Conservation (phyloP, 257 asterid species). For the Prunella vulgaris region DNA sequence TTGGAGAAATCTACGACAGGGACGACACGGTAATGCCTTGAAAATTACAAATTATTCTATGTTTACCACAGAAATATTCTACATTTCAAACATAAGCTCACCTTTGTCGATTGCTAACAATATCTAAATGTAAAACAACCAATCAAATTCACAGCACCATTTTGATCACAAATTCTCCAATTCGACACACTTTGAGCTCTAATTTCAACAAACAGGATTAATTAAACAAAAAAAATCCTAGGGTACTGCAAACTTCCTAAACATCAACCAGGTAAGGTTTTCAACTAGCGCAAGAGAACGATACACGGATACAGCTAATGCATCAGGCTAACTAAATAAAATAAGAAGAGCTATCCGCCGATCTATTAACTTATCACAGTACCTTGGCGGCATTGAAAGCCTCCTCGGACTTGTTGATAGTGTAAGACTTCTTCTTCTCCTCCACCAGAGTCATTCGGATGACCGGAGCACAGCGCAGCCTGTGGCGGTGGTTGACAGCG, state of each 20-base stretch:
- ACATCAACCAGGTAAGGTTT: not conserved
- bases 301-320: too few relatives aligned
- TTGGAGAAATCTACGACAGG: not conserved
- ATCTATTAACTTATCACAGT: not conserved
- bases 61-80: not conserved
- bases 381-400: conserved; percentile 97
- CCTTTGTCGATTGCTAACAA: not conserved
- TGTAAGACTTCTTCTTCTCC: conserved; percentile 73
- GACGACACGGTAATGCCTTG: not conserved
- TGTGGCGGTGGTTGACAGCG: conserved; percentile 29
- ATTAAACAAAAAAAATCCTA: not conserved
- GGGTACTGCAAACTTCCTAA: not conserved
- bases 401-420: conserved; percentile 83
- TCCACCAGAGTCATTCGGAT: conserved; percentile 66
- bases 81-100: not conserved
- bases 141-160: not conserved
- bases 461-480: conserved; percentile 35
- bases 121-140: not conserved
- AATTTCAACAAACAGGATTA: conserved; percentile 2
- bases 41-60: not conserved
- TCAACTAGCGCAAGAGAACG: not conserved
- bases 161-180: not conserved
- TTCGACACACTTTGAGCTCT: not conserved
- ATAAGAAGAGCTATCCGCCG: not conserved
- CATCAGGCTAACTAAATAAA: not conserved